Conservation (phyloP, 441 rosid species). For the Erysimum cheiri region DNA sequence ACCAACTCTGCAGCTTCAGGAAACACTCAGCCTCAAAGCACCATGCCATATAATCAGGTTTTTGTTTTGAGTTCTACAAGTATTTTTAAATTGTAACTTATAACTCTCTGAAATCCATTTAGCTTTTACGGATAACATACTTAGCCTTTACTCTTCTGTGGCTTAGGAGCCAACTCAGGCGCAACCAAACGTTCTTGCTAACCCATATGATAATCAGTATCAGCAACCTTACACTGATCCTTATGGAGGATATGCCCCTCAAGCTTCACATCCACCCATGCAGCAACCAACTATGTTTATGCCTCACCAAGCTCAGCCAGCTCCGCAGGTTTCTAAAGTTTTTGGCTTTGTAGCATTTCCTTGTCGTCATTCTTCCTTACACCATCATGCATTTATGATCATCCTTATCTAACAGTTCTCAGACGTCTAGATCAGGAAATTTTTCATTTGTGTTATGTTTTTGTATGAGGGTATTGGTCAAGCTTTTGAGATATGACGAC, state of each 20-base stretch:
- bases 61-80: constrained; percentile 4
- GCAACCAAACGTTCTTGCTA: constrained; percentile 54
- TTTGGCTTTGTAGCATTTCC: constrained; percentile 26
- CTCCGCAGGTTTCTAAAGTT: constrained; percentile 62
- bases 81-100: constrained; percentile 18
- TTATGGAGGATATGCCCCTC: constrained; percentile 58
- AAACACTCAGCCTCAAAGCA: constrained; percentile 50
- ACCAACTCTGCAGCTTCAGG: constrained; percentile 47
- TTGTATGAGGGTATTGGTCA: constrained; percentile 20
- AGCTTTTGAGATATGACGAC: constrained; percentile 17
- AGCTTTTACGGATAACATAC: constrained; percentile 17
- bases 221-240: constrained; percentile 58
- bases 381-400: constrained; percentile 24
- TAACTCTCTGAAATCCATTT: constrained; percentile 23
- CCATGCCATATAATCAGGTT: constrained; percentile 73
- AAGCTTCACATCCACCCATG: constrained; percentile 61
- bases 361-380: constrained; percentile 17
- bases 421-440: constrained; percentile 35
- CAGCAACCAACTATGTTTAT: constrained; percentile 54
- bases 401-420: constrained; percentile 28
- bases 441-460: constrained; percentile 15
- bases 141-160: constrained; percentile 37
- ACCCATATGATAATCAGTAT: constrained; percentile 65
- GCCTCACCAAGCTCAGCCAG: constrained; percentile 71
- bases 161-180: constrained; percentile 51